phyloP scores from a whole-genome alignment of 1,284 basidiomycete genomes.

The Fomitopsis pinicola region DNA sequence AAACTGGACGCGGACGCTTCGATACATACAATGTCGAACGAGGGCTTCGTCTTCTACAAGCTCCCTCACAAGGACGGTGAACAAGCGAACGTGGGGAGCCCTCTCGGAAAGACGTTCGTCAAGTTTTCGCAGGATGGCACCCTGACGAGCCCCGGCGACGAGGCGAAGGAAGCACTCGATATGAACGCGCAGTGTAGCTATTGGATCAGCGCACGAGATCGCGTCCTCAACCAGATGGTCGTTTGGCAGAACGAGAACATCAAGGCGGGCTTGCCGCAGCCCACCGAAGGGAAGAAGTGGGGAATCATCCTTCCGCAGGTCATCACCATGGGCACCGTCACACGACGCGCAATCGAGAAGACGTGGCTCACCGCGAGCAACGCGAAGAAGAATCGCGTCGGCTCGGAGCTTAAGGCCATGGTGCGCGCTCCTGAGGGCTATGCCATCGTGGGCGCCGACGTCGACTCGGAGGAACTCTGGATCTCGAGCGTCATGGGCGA shows the following conservation, averaged over 20 bases:
- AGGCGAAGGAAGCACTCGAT: constrained; percentile 82
- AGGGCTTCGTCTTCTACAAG: constrained; percentile 76
- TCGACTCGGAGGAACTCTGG: constrained; percentile 99
- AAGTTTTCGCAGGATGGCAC: constrained; percentile 85
- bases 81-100: constrained; percentile 89
- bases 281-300: constrained; percentile 48
- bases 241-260: constrained; percentile 76
- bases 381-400: constrained; percentile 95
- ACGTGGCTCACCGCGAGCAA: constrained; percentile 99
- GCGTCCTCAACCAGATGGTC: constrained; percentile 92
- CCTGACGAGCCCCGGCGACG: constrained; percentile 72
- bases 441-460: constrained; percentile 95
- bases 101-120: constrained; percentile 88
- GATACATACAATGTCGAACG: constrained; percentile 40
- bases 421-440: constrained; percentile 92
- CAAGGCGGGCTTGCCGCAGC: constrained; percentile 17
- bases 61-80: constrained; percentile 97
- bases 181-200: constrained; percentile 97
- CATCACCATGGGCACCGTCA: constrained; percentile 98
- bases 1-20: constrained; percentile 56
- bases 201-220: constrained; percentile 94
- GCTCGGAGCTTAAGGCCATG: constrained; percentile 98
- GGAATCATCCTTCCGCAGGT: constrained; percentile 96
- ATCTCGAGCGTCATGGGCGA: constrained; percentile 99
- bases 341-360: constrained; percentile 94